phyloP scores from a whole-genome alignment of 2,329 filamentous ascomycete genomes.

The Drechslerella dactyloides region DNA sequence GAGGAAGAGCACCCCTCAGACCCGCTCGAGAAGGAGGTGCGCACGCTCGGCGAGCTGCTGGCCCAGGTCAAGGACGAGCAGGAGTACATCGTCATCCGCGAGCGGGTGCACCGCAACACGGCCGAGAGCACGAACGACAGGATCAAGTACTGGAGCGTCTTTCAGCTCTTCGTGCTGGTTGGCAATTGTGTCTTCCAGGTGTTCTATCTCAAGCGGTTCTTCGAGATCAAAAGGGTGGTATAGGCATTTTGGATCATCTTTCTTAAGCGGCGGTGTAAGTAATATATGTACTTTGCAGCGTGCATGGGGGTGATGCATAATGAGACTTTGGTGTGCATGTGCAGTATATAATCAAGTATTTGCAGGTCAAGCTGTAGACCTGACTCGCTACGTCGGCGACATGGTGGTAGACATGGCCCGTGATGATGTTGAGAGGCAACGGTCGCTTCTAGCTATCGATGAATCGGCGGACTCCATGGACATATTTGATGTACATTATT shows the following conservation, averaged over 20 bases:
- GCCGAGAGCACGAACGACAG: conserved; percentile 96
- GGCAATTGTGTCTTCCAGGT: conserved; percentile 97
- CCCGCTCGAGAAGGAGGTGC: conserved; percentile 89
- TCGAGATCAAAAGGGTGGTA: conserved; percentile 78
- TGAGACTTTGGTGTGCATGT: too few species aligned
- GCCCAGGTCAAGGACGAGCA: conserved; percentile 97
- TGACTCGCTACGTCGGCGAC: too few species aligned
- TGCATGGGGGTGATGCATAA: too few species aligned
- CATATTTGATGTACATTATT: too few species aligned
- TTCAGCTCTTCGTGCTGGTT: conserved; percentile 86
- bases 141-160: conserved; percentile 99
- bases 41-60: conserved; percentile 80
- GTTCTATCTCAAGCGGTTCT: conserved; percentile 99
- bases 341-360: too few species aligned
- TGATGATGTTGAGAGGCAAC: too few species aligned
- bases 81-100: conserved; percentile 91
- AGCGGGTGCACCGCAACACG: conserved; percentile 96
- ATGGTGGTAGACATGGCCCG: too few species aligned
- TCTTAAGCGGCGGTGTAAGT: not conserved
- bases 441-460: too few species aligned
- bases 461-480: too few species aligned
- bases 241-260: conserved; percentile 56
- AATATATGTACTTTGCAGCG: not conserved
- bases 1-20: conserved; percentile 84
- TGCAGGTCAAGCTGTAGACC: too few species aligned